A percentile compares a stretch with the other conserved stretches of the same genome.
Conservation (phyloP, 2,329 filamentous ascomycete genomes). For the Curvularia sp. region DNA sequence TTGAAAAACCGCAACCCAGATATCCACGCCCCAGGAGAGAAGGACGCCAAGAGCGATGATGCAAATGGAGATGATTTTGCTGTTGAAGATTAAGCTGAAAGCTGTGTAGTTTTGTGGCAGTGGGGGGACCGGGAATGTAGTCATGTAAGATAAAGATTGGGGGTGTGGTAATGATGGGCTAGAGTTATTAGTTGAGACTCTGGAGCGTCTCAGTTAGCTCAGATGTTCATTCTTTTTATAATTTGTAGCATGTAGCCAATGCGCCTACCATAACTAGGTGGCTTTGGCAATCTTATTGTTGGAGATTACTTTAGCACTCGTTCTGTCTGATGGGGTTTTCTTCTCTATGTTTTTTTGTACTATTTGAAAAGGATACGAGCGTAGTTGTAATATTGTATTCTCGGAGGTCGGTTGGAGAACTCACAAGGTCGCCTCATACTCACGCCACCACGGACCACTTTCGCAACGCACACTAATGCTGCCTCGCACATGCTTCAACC, state of each 20-base stretch:
- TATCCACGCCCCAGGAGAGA: conserved; percentile 24
- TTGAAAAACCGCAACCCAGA: conserved; percentile 46
- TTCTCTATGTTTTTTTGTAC: neutral
- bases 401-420: neutral
- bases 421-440: conserved; percentile 18
- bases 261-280: neutral
- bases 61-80: conserved; percentile 11
- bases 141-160: neutral
- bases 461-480: conserved; percentile 13
- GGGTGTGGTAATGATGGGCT: neutral
- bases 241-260: neutral
- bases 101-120: neutral
- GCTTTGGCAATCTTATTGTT: neutral
- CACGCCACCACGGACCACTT: conserved; percentile 29
- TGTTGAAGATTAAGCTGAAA: conserved; percentile 9
- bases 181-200: neutral
- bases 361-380: neutral
- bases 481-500: neutral
- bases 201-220: neutral
- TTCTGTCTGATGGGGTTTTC: neutral
- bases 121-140: neutral
- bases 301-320: neutral
- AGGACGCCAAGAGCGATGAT: neutral
- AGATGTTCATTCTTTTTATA: neutral
- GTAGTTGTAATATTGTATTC: neutral